Evolutionary conservation across 345 rosid genomes (phyloP).

Genomic region (Salix exigua): DNA sequence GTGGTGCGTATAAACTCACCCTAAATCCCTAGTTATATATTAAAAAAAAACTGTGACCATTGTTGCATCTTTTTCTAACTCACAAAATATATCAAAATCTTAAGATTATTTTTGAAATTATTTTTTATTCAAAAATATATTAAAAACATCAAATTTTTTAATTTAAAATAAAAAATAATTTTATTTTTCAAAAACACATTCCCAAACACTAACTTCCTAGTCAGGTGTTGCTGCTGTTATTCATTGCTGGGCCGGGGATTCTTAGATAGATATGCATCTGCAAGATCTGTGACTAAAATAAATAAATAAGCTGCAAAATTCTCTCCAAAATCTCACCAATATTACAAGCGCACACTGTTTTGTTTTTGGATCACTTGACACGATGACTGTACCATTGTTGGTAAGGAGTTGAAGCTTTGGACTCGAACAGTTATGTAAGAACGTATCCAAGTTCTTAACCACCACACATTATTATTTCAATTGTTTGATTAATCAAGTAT

Average conservation of each 20-base stretch:
- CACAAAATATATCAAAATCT: not conserved
- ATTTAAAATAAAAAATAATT: no score
- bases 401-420: not conserved
- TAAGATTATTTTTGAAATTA: no score
- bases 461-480: not conserved
- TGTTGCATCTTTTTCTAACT: not conserved
- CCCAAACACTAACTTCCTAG: not conserved
- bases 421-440: not conserved
- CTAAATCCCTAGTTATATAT: no score
- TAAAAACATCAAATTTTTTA: no score
- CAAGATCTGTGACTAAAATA: not conserved
- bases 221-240: not conserved
- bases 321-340: not conserved
- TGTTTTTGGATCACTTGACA: not conserved
- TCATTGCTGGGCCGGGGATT: not conserved
- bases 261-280: not conserved
- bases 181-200: no score
- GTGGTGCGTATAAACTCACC: no score
- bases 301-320: not conserved
- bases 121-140: no score
- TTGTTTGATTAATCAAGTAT: not conserved
- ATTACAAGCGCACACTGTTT: no score
- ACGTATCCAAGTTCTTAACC: constrained; percentile 12
- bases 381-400: not conserved
- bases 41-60: not conserved